Base-by-base conservation (phyloP, 2,329 filamentous ascomycete genomes). In the Ophiostoma sp. region DNA sequence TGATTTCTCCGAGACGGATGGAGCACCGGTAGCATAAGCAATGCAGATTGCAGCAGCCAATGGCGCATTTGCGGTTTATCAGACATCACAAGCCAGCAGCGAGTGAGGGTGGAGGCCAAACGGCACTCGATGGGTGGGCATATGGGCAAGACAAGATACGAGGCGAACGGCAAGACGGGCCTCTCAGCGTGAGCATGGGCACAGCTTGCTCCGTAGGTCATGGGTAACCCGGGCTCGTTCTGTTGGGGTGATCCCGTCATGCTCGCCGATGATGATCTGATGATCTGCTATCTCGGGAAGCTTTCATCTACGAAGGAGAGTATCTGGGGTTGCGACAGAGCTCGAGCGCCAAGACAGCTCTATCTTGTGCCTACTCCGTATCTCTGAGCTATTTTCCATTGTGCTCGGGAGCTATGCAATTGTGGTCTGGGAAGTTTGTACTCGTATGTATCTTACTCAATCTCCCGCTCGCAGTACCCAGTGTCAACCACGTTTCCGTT, bases 21-120 rank as follows among this genome's bases (percentile, higher is more conserved):
- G n/a, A 12, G 8, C 40, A 12, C 27, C 12, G 6, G 40, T 60
- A 16, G 36, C 55, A 38, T 27, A 27, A 27, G 27, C 27, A 27
- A 27, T 27, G 2, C 27, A 27, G 27, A 27, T 27, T 27, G 27
- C 27, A 60, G 38, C 60, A 65, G 63, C 70, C 70, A 72, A 72
- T 72, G 49, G 55, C 67, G 41, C 58, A 27, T 45, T 52, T 3
- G 45, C 41, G 38, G 69, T 70, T 71, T 72, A 72, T 72, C 70
- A 68, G 68, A 62, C 52, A 41, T 38, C 3, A 62, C 36, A 38
- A 16, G 55, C 27, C 6, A 9, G 11, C 6, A 12, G n/a, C 7
- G 18, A 14, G 14, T 38, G 36, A 14, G 11, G 27, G 12, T 2
- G 38, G 38, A 27, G 55, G 12, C 36, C 8, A 55, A 27, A 9